Evolutionary conservation across 208 protist genomes (phyloP).

Genomic region (Lotmaria passim): DNA sequence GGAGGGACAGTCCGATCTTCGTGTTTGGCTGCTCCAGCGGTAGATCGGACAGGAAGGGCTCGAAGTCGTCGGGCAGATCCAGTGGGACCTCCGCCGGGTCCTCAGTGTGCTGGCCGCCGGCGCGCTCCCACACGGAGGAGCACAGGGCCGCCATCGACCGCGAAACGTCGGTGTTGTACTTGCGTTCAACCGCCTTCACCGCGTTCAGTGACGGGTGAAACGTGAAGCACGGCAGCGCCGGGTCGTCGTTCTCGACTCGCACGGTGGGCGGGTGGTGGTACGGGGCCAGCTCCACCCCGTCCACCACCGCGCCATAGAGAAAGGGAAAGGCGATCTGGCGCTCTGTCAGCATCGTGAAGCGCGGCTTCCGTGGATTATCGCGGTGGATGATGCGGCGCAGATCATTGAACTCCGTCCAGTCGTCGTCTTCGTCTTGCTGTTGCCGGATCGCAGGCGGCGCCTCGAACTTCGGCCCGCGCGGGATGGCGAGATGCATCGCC

Average conservation of each 20-base stretch:
- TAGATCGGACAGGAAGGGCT: conserved; percentile 81
- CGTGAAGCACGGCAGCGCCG: conserved; percentile 98
- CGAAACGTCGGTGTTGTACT: conserved; percentile 47
- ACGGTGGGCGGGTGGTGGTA: conserved; percentile 96
- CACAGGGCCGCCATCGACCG: conserved; percentile 42
- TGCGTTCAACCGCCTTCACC: conserved; percentile 87
- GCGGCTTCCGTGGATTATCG: conserved; percentile 90
- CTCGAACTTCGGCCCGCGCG: conserved; percentile 98
- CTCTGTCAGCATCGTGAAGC: conserved; percentile 98
- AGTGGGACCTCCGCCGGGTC: conserved; percentile 31
- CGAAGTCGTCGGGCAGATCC: conserved; percentile 74
- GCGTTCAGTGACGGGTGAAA: conserved; percentile 99
- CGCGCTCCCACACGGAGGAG: conserved; percentile 34
- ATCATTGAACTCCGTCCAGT: conserved; percentile 99
- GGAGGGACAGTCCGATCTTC: conserved; percentile 94
- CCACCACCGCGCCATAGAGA: conserved; percentile 98
- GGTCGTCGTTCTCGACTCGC: conserved; percentile 96
- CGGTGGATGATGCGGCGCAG: conserved; percentile 99
- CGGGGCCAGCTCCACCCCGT: conserved; percentile 89
- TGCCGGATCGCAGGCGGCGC: conserved; percentile 52
- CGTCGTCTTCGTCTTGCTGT: conserved; percentile 94
- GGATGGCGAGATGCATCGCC: conserved; percentile 99
- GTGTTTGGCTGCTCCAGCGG: conserved; percentile 94
- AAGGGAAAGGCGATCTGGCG: conserved; percentile 99
- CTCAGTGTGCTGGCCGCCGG: conserved; percentile 27